Evolutionary conservation across 2,329 filamentous ascomycete species (phyloP), one percentile per base, ranked within the genome.

Genomic region (Botrytis squamosa): DNA sequence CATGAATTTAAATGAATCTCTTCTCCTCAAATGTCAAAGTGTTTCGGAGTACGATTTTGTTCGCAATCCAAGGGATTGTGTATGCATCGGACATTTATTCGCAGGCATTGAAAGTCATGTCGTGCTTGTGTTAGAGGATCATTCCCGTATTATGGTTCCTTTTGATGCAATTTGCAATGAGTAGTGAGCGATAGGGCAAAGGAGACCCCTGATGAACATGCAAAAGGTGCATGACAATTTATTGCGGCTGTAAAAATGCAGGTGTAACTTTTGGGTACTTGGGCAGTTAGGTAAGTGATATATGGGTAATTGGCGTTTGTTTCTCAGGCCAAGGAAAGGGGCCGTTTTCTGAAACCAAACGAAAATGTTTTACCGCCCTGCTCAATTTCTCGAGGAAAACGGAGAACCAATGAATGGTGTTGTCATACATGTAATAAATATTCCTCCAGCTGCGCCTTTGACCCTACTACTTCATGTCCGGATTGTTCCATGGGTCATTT

Each of bases 1-100:
- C 71, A 72, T 74, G 49, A 74, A 76, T 73, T 76, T 68, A 73
- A 76, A 75, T 76, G 70, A 76, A 77, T 77, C 76, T 76, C 75
- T 69, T 74, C 75, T 76, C 76, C 71, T 44, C 63, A 49, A 70
- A 70, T 57, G 14, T 75, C 74, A 49, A 59, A 36, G 65, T 67
- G 33, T 55, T 55, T 67, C 46, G 33, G 46, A 33, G 22, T 55
- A 67, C 36, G 8, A 40, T 67, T 20, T 36, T 40, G 44, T 60
- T 44, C 6, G 22, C 67, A 25, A 36, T 60, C 67, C 67, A 70
- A 70, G 67, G 67, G 67, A 70, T 70, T 36, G 67, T 59, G 25
- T 25, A 33, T 49, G 20, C 55, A 42, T 60, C 22, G 44, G 44
- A 25, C 46, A 52, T 52, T 52, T 6, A 44, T 33, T 46, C 18